A percentile compares a stretch with the other conserved stretches of the same genome.
These are phyloP conservation scores for Biancaea sappan DNA, from an alignment of 306 rosid genomes.

Conservation along the genomic window DNA sequence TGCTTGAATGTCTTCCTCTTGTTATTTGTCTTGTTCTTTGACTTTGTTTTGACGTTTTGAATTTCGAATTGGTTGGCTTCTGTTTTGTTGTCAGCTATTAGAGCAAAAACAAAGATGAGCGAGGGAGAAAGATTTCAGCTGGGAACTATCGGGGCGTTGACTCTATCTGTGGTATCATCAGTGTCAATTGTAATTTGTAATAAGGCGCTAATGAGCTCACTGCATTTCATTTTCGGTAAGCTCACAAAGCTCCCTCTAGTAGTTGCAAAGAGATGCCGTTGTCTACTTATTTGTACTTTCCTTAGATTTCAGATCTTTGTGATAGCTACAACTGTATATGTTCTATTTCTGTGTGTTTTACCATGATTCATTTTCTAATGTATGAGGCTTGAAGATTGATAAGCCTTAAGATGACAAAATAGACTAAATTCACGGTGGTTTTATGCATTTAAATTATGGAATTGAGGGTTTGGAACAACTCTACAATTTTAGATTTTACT, in stretches of 20 bases:
- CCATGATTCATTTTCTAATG: neutral
- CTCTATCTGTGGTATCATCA: constrained; percentile 86
- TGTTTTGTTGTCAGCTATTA: constrained; percentile 13
- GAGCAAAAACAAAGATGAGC: constrained; percentile 60
- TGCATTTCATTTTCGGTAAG: constrained; percentile 81
- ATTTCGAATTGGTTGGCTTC: constrained; percentile 26
- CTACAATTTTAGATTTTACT: neutral
- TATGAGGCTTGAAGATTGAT: neutral
- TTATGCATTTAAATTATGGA: constrained; percentile 21
- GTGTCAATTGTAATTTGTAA: constrained; percentile 90
- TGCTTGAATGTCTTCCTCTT: constrained; percentile 19
- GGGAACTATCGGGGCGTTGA: constrained; percentile 91
- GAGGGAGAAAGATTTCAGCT: constrained; percentile 80
- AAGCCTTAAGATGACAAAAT: neutral
- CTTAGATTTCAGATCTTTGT: neutral
- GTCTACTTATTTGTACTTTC: neutral
- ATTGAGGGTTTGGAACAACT: neutral
- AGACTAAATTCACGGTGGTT: neutral
- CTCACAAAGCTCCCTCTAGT: neutral
- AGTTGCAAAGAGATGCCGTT: constrained; percentile 8
- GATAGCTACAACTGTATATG: neutral
- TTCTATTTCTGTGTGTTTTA: neutral
- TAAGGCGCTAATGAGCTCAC: constrained; percentile 78
- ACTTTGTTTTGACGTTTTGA: neutral
- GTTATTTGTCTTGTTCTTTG: constrained; percentile 24